Percentiles rank a stretch among this genome's conserved stretches.
phyloP scores from a whole-genome alignment of 331 rosid species.

The Cydonia oblonga region DNA sequence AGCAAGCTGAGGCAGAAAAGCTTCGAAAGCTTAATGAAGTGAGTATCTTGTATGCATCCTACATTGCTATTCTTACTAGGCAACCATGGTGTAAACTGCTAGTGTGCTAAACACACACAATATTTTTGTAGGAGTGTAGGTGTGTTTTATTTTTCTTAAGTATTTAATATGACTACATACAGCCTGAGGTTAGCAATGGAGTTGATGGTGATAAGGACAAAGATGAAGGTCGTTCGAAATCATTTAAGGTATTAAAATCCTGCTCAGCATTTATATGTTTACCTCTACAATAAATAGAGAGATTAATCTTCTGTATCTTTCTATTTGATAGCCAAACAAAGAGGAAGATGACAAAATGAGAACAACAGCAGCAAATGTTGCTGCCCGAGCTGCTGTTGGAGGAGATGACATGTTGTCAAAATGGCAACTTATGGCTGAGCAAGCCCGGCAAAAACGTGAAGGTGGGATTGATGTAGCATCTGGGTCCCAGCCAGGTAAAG shows the following conservation, averaged over 20 bases:
- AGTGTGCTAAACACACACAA: neutral
- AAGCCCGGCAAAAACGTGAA: conserved; percentile 88
- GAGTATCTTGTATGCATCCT: conserved; percentile 19
- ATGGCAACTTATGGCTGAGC: conserved; percentile 98
- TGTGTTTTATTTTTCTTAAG: neutral
- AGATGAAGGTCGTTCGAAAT: conserved; percentile 69
- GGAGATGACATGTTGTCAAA: conserved; percentile 92
- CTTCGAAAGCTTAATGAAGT: conserved; percentile 61
- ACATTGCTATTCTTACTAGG: neutral
- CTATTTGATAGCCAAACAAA: conserved; percentile 40
- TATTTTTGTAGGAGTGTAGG: neutral
- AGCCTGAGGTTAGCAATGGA: conserved; percentile 56
- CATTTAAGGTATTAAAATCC: conserved; percentile 45
- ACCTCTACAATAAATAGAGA: neutral
- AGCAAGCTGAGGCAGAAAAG: conserved; percentile 75
- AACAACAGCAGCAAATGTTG: conserved; percentile 94
- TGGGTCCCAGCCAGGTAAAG: conserved; percentile 63
- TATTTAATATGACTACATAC: conserved; percentile 5
- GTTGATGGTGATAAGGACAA: conserved; percentile 71
- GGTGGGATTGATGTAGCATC: conserved; percentile 54
- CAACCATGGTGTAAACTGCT: neutral
- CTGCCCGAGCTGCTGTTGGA: conserved; percentile 98
- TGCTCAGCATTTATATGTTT: neutral
- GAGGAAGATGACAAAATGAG: conserved; percentile 96
- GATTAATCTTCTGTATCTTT: conserved; percentile 6